Base-by-base conservation (phyloP, 176 grass and related monocot species). In the Thinopyrum elongatum region DNA sequence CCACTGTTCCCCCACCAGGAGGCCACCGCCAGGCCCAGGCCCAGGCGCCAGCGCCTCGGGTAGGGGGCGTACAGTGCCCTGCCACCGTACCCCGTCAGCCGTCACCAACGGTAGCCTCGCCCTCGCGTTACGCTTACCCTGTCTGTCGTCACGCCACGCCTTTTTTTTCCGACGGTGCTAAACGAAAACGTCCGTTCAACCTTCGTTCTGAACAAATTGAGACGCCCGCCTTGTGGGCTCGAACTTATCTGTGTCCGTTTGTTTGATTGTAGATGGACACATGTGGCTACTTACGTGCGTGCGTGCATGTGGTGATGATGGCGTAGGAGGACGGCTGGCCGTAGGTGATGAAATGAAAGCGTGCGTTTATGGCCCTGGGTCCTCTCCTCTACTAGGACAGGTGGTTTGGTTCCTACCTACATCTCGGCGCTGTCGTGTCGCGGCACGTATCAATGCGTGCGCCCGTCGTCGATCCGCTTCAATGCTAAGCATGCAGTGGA, bases 1-100 rank as follows among this genome's bases (percentile, higher is more conserved):
- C 77, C 82, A 90, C 86, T 94, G 92, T 83, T 89, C 92, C 86
- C 81, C 69, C 68, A 51, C 75, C 74, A 60, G 86, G 83, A 74
- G 66, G 92, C 83, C 82, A 65, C 65, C 83, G 79, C 68, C 70
- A 74, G 80, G 53, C 83, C 79, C 67, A 64, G 73, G 80, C 25
- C 68, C 70, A 79, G 74, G 53, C 76, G 83, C 68, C 65, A 74
- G 80, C 26, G 66, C 75, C 89, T 83, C 84, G 86, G 85, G 83
- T 41, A 81, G 86, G 34, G 92, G 65, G 66, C 34, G 57, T 55
- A 26, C 84, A 64, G 65, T 9, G 55, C 55, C 51, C 55, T 58
- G 55, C 55, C 55, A 58, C 55, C 55, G 2, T 35, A 60, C 44
- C 77, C 65, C 65, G 65, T 67, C 65, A 19, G 77, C 65, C 65